phyloP scores from a whole-genome alignment of 768 basidiomycete genomes.

The Amanita rimosa region DNA sequence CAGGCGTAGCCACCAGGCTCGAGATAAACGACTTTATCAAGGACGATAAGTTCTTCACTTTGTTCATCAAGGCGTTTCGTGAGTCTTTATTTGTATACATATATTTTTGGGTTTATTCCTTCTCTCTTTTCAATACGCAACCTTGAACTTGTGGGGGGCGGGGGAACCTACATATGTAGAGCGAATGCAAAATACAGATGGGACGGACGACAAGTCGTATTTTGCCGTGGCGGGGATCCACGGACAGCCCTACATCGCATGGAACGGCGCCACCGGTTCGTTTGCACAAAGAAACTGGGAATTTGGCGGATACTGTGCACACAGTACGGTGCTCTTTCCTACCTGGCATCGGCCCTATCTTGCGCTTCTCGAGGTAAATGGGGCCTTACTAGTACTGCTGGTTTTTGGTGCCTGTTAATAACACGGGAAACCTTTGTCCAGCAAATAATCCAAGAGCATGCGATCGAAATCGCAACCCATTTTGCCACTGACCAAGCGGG shows the following conservation, averaged over 20 bases:
- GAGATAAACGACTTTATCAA: slow-evolving; percentile 4
- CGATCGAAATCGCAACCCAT: slow-evolving; percentile 26
- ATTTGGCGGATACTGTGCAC: slow-evolving; percentile 41
- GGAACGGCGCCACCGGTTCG: slow-evolving; percentile 27
- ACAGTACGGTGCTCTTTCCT: slow-evolving; percentile 38
- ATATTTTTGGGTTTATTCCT: no score
- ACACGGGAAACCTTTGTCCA: no score
- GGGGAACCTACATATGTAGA: no score
- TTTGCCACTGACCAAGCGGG: slow-evolving; percentile 20
- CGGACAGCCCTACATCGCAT: slow-evolving; percentile 33
- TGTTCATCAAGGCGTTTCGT: slow-evolving; percentile 1
- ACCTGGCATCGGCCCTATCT: slow-evolving; percentile 44
- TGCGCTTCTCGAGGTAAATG: slow-evolving; percentile 36
- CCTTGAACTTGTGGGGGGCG: no score
- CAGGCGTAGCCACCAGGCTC: background rate
- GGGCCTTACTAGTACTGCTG: no score
- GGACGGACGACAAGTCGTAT: slow-evolving; percentile 20
- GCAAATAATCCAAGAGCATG: slow-evolving; percentile 36
- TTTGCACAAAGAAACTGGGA: slow-evolving; percentile 10
- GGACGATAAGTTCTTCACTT: slow-evolving; percentile 3
- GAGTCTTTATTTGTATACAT: background rate
- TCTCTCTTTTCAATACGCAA: background rate
- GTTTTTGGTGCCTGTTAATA: no score
- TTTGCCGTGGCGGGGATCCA: slow-evolving; percentile 41
- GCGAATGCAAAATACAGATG: slow-evolving; percentile 2